Base-by-base conservation (phyloP, 805 yeast genomes). In the Candida sithepensis region DNA sequence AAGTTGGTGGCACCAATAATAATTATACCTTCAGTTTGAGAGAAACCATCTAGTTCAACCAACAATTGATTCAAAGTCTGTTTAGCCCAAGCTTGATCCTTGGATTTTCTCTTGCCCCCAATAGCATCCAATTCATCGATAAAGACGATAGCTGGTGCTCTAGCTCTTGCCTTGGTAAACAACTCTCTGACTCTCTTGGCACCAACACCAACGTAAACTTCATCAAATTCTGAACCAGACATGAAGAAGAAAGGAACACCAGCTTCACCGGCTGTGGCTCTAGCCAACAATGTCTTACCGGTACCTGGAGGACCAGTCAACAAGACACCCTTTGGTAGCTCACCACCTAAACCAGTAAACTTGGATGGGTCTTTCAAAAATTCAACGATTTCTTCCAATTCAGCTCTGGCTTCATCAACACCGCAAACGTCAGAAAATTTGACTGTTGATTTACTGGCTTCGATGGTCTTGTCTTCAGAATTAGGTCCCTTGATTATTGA, bases 221-320 rank as follows among this genome's bases (percentile, higher is more conserved):
- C 99, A 66, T 95, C 99, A 64, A 94, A 94, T 66, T 94, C 99
- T 1, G 97, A 88, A 41, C 99, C 99, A 5, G 96, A 88, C 97
- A 94, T 92, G 69, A 92, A 92, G 70, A 91, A 92, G 64, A 94
- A 94, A 39, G 98, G 99, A 21, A 94, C 98, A 47, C 96, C 98
- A 6, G 99, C 98, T 69, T 92, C 98, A 54, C 98, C 98, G 7
- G 99, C 99, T 26, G 97, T 95, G 24, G 99, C 98, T 59, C 98
- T 82, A 0, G 98, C 98, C 54, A 94, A 78, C 56, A 92, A 74
- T 1, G 99, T 94, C 67, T 94, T 92, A 79, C 99, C 99, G 5
- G 99, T 92, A 70, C 99, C 99, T 38, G 99, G 99, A 34, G 99
- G 99, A 41, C 99, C 99, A 12, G 98, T 94, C 54, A 92, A 74